A percentile compares a stretch with the other conserved stretches of the same genome.
These are phyloP conservation scores for Talaromyces verruculosus DNA, from an alignment of 2,329 filamentous ascomycete species.

Conservation along the genomic window DNA sequence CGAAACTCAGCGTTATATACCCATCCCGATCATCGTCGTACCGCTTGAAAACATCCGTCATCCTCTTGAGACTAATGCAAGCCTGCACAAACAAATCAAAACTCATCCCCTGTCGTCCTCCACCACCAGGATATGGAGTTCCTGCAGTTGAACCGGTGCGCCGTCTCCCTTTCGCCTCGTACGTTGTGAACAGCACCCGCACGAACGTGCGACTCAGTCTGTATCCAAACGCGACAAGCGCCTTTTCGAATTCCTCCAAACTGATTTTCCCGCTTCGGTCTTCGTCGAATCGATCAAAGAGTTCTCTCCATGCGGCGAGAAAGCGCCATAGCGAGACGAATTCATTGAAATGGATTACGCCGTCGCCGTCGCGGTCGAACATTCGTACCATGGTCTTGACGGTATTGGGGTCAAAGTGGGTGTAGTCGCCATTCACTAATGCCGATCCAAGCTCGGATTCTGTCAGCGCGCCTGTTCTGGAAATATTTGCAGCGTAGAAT, in stretches of 20 bases:
- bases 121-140: constrained; percentile 25
- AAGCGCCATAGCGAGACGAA: constrained; percentile 98
- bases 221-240: constrained; percentile 90
- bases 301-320: constrained; percentile 84
- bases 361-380: constrained; percentile 91
- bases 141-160: constrained; percentile 31
- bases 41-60: constrained; percentile 99
- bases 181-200: constrained; percentile 79
- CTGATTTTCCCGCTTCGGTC: constrained; percentile 86
- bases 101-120: constrained; percentile 63
- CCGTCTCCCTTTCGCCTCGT: constrained; percentile 62
- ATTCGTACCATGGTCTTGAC: constrained; percentile 99
- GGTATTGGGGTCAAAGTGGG: constrained; percentile 87
- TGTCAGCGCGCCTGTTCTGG: constrained; percentile 75
- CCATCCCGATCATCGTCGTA: constrained; percentile 97
- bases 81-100: constrained; percentile 98
- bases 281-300: constrained; percentile 93
- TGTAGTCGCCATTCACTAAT: constrained; percentile 95
- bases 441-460: constrained; percentile 85
- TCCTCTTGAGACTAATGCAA: constrained; percentile 93
- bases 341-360: constrained; percentile 89
- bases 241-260: constrained; percentile 82
- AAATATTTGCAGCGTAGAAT: constrained; percentile 83
- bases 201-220: constrained; percentile 82
- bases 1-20: constrained; percentile 80